These are phyloP conservation scores for Penicillium desertorum DNA, from an alignment of 495 filamentous ascomycete genomes.

Conservation along the genomic window DNA sequence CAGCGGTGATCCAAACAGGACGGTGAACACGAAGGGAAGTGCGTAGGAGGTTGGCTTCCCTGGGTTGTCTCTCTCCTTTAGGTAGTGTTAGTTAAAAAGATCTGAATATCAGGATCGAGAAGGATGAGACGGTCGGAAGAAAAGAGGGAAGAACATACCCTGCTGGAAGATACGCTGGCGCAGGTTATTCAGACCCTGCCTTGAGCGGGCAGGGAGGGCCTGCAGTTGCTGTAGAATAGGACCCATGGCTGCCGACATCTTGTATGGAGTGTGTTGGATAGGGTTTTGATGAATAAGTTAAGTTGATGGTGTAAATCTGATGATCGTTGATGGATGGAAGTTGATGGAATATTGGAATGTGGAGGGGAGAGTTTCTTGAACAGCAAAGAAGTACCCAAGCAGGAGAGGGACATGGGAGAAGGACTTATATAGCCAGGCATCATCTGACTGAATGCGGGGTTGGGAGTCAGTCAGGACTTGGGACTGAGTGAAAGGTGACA, in stretches of 20 bases:
- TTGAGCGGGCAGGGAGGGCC: slow-evolving; percentile 28
- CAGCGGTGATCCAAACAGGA: slow-evolving; percentile 45
- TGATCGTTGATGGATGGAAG: slow-evolving; percentile 5
- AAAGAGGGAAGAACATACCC: slow-evolving; percentile 18
- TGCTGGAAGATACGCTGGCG: slow-evolving; percentile 35
- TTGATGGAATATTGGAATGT: neutral
- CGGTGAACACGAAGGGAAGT: slow-evolving; percentile 42
- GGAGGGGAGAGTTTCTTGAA: slow-evolving; percentile 17
- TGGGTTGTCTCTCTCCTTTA: slow-evolving; percentile 33
- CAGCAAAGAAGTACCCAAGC: neutral
- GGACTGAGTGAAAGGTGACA: slow-evolving; percentile 23
- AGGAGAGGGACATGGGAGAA: neutral
- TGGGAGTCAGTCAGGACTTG: slow-evolving; percentile 14
- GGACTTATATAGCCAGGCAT: slow-evolving; percentile 24
- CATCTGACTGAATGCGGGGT: slow-evolving; percentile 35
- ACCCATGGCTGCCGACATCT: slow-evolving; percentile 30
- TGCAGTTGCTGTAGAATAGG: slow-evolving; percentile 26
- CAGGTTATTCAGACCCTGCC: slow-evolving; percentile 33
- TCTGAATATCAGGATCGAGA: neutral
- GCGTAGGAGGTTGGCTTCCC: slow-evolving; percentile 34
- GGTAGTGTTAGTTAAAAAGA: slow-evolving; percentile 14
- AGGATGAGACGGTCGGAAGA: slow-evolving; percentile 2
- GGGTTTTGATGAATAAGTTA: slow-evolving; percentile 1
- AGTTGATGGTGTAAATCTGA: slow-evolving; percentile 13
- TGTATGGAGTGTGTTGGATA: slow-evolving; percentile 7